Evolutionary conservation across 108 stramenopile genomes (phyloP).

Genomic region (Epithemia pelagica): DNA sequence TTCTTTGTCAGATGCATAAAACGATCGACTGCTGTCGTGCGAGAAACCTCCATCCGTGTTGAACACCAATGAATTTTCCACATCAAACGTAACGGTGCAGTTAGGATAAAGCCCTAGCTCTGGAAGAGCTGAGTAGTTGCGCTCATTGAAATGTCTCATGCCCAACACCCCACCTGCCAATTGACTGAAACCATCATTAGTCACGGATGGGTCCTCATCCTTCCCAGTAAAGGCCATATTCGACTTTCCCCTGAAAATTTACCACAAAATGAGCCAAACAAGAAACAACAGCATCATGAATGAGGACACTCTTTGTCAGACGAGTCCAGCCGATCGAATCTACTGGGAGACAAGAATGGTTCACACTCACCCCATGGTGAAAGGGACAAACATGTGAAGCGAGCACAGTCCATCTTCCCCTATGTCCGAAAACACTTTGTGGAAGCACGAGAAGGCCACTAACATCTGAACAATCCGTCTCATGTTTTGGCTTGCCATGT

Average conservation of each 20-base stretch:
- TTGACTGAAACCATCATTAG: constrained; percentile 14
- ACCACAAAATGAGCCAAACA: neutral
- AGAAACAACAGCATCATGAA: neutral
- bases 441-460: too few relatives aligned
- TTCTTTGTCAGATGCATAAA: neutral
- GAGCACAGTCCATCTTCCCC: neutral
- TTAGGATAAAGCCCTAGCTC: constrained; percentile 2
- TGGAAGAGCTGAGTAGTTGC: constrained; percentile 11
- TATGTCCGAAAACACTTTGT: neutral
- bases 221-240: neutral
- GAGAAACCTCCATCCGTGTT: neutral
- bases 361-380: constrained; percentile 4
- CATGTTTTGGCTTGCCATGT: too few relatives aligned
- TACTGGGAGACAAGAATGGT: neutral
- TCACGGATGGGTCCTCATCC: neutral
- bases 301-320: neutral
- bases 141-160: constrained; percentile 19
- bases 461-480: too few relatives aligned
- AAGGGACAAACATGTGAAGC: constrained; percentile 3
- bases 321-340: neutral
- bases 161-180: constrained; percentile 10
- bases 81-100: neutral
- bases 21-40: neutral
- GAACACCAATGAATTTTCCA: neutral
- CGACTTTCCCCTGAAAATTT: neutral